Base-by-base conservation (phyloP, 352 stramenopile genomes). In the Phytopythium ostracodes region DNA sequence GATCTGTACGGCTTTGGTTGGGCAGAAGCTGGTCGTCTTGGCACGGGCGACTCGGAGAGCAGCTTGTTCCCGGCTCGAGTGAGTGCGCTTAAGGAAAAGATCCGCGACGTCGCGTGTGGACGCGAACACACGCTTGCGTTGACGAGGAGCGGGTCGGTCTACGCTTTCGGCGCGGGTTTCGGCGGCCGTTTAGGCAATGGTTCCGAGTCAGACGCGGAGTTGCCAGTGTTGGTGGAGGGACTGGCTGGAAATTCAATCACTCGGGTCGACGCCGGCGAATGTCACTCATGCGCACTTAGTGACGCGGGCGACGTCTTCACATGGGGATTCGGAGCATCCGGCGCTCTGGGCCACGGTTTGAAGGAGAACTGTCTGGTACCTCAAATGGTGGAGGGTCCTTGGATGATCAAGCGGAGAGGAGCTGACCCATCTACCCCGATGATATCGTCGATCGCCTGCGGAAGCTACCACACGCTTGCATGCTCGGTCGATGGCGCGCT, bases 291-390 rank as follows among this genome's bases (percentile, higher is more conserved):
- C 51, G 88, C 81, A 6, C 58, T 96, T 42, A 89, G 65, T 36
- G 58, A 69, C 38, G 65, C 80, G 1, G 88, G 87, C 6, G 68
- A 89, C 12, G 71, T 96, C 14, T 96, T 86, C 40, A 96, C 85
- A 18, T 96, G 87, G 87, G 87, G 88, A 0, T 94, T 95, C 52
- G 87, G 88, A n/a, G 81, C 67, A 29, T 95, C 85, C 2, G 87
- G 87, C 2, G 87, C 88, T 17, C 63, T 96, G 10, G 88, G 88
- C 7, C 79, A 82, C 43, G 84, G 76, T 1, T 74, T 67, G 8
- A 62, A 73, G 57, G 83, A 94, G 2, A 92, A 92, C 54, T 70
- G 66, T 3, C 63, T 88, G 11, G 47, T 73, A 0, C 83, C 87
- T 6, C 68, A 43, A 24, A 65, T 65, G 11, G 64, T 93, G 4